Conservation (phyloP, 495 filamentous ascomycete species). For the Hyphodiscus hymeniophilus region DNA sequence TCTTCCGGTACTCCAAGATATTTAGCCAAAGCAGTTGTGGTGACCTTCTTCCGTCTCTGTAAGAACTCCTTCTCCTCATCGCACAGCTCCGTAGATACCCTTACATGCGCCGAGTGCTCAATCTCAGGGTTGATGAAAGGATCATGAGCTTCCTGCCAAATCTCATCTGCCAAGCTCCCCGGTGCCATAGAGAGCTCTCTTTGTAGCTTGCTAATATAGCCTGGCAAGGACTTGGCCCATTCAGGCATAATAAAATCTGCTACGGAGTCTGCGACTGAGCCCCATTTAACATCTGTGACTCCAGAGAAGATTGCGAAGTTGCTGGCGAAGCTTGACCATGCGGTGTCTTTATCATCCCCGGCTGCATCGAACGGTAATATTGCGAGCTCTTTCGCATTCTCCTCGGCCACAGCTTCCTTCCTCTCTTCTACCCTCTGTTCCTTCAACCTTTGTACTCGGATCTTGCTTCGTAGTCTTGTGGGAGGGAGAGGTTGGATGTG, state of each 20-base stretch:
- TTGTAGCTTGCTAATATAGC: constrained; percentile 74
- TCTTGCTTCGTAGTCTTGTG: constrained; percentile 10
- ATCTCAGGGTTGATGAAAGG: constrained; percentile 81
- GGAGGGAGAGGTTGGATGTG: constrained; percentile 19
- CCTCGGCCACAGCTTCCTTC: constrained; percentile 7
- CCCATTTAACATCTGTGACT: constrained; percentile 44
- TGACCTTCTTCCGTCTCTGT: constrained; percentile 51
- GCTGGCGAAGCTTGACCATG: constrained; percentile 52
- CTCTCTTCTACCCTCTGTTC: constrained; percentile 3
- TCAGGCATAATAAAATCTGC: constrained; percentile 66
- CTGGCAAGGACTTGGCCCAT: constrained; percentile 72
- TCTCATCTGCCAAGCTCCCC: constrained; percentile 81
- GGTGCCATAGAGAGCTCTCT: constrained; percentile 77
- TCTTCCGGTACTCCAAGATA: constrained; percentile 70
- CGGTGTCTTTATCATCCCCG: constrained; percentile 22
- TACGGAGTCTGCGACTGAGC: constrained; percentile 54
- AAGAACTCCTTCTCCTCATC: constrained; percentile 71
- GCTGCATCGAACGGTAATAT: constrained; percentile 9
- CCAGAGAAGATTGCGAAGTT: constrained; percentile 52
- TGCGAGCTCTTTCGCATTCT: constrained; percentile 11
- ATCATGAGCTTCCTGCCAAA: constrained; percentile 87
- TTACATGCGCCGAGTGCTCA: constrained; percentile 64
- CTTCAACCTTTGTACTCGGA: constrained; percentile 11
- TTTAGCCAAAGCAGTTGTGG: constrained; percentile 61
- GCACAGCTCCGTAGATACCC: constrained; percentile 77